phyloP scores from a whole-genome alignment of 2,329 filamentous ascomycete species.

The Monosporascus sp. region DNA sequence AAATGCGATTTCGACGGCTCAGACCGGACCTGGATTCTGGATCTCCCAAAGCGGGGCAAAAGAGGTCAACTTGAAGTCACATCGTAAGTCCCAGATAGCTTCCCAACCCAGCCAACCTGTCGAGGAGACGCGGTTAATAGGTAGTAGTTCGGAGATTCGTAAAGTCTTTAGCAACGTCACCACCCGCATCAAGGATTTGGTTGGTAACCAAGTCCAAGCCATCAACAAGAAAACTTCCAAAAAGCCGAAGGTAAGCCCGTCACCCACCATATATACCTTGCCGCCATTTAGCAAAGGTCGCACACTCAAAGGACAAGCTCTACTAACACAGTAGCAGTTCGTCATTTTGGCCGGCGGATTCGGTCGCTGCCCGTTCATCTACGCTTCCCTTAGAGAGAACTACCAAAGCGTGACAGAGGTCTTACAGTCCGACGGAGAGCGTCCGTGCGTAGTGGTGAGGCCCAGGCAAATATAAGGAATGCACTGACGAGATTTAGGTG shows the following conservation, averaged over 20 bases:
- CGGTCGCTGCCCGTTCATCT: neutral
- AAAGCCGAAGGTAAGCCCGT: constrained; percentile 21
- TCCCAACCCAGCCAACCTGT: neutral
- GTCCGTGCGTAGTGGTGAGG: neutral
- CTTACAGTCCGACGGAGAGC: neutral
- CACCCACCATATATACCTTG: neutral
- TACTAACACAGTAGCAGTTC: neutral
- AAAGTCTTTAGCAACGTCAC: constrained; percentile 19
- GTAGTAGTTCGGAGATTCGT: constrained; percentile 15
- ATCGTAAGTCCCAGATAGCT: constrained; percentile 2
- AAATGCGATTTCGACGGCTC: constrained; percentile 16
- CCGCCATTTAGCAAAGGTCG: no score
- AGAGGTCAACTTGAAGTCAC: neutral
- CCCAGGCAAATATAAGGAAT: neutral
- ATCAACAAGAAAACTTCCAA: constrained; percentile 9
- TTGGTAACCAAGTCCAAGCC: constrained; percentile 18
- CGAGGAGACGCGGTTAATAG: neutral
- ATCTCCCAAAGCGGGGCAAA: constrained; percentile 5
- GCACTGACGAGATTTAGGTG: neutral
- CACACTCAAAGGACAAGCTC: neutral
- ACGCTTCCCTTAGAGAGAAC: neutral
- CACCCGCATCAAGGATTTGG: constrained; percentile 13
- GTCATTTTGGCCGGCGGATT: neutral
- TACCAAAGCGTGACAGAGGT: neutral
- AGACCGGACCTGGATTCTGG: constrained; percentile 5